phyloP scores from a whole-genome alignment of 164 flowering plant species.

The Cinnamomum micranthum region DNA sequence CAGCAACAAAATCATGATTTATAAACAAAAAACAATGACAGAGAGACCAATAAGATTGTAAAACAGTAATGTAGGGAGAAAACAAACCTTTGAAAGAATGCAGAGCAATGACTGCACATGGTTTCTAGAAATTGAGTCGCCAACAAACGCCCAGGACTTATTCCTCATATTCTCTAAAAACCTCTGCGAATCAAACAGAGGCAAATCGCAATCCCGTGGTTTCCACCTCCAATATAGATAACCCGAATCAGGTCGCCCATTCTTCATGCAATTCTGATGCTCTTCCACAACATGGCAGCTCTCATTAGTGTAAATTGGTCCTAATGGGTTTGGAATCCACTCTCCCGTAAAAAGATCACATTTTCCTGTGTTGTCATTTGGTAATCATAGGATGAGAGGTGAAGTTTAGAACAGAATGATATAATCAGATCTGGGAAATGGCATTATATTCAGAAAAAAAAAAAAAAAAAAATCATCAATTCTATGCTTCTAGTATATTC shows the following conservation, averaged over 20 bases:
- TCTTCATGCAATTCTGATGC: conserved; percentile 93
- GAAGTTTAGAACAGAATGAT: background rate
- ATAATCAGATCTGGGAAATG: background rate
- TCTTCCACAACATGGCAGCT: conserved; percentile 58
- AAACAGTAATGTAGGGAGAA: background rate
- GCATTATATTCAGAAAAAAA: background rate
- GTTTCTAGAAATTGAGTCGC: conserved; percentile 91
- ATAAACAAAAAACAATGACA: too few species aligned
- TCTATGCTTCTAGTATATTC: background rate
- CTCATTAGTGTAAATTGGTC: conserved; percentile 72
- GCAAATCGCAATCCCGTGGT: conserved; percentile 64
- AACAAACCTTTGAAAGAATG: conserved; percentile 65
- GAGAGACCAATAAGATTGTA: background rate
- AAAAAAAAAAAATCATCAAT: background rate
- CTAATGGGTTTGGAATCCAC: conserved; percentile 68
- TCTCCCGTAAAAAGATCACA: conserved; percentile 78
- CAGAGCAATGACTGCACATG: conserved; percentile 91
- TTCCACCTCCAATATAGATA: conserved; percentile 91
- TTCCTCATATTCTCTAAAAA: conserved; percentile 79
- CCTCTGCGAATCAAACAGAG: conserved; percentile 46
- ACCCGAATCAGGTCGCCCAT: conserved; percentile 82
- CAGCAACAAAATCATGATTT: background rate
- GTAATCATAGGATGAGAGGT: background rate
- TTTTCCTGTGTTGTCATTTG: conserved; percentile 31
- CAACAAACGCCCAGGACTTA: conserved; percentile 73